Conservation (phyloP, 495 filamentous ascomycete genomes). For the Sphaerosporella brunnea region DNA sequence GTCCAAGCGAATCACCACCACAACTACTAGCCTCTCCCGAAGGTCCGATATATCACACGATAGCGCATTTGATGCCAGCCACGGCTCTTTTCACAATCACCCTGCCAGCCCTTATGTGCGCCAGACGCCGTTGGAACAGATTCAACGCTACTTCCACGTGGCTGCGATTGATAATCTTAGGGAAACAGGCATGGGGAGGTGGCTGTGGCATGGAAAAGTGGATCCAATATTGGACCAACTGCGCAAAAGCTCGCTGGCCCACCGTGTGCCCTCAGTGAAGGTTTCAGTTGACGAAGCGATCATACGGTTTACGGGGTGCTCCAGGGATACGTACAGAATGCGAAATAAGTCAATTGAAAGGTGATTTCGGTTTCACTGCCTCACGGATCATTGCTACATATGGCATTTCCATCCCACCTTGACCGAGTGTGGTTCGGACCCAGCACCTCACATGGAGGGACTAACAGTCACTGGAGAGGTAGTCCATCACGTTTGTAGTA, state of each 20-base stretch:
- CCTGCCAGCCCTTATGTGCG: too few species aligned
- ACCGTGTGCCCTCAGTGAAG: background rate
- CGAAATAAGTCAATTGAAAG: conserved; percentile 11
- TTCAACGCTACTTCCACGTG: background rate
- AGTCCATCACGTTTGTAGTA: conserved; percentile 2
- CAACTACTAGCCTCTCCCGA: too few species aligned
- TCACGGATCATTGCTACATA: conserved; percentile 8
- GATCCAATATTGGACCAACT: conserved; percentile 5
- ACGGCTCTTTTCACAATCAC: too few species aligned
- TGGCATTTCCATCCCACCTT: conserved; percentile 1
- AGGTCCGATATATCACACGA: too few species aligned
- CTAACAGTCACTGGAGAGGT: background rate
- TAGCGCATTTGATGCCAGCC: too few species aligned
- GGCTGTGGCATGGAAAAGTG: conserved; percentile 8
- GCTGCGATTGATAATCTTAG: background rate
- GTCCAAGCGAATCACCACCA: too few species aligned
- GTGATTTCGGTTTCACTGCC: conserved; percentile 6
- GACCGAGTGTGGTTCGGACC: conserved; percentile 2
- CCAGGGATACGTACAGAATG: conserved; percentile 14
- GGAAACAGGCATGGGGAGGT: background rate
- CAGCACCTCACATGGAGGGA: background rate
- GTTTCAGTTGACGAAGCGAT: conserved; percentile 10
- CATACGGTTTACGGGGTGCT: conserved; percentile 7
- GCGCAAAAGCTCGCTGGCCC: background rate
- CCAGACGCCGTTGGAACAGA: too few species aligned